These are phyloP conservation scores for Coemansia sp. DNA, from an alignment of 192 early-diverging fungal species.

Conservation along the genomic window DNA sequence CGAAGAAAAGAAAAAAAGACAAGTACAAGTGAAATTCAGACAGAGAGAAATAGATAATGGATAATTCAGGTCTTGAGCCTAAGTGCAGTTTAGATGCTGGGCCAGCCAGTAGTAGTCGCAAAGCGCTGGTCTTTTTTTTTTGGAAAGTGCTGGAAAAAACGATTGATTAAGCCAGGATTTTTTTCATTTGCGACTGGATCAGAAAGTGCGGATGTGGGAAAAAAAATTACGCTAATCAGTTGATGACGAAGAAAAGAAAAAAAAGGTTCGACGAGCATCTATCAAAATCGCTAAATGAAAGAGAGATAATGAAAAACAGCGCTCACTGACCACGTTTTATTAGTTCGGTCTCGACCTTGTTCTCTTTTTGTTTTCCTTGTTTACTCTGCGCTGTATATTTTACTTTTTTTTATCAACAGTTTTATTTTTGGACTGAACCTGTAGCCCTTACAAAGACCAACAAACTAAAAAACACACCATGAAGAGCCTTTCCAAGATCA, in stretches of 20 bases:
- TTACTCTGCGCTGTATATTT: slow-evolving; percentile 1
- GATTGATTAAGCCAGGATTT: background rate
- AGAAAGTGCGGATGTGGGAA: background rate
- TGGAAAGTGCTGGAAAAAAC: too few species aligned
- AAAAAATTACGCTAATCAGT: background rate
- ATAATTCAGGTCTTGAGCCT: background rate
- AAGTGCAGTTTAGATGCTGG: background rate
- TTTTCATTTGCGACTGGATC: background rate
- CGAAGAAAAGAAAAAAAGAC: background rate
- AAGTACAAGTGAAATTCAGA: slow-evolving; percentile 3
- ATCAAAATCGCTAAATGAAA: background rate
- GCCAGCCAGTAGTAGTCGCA: background rate
- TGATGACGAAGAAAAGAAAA: background rate
- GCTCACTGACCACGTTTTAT: background rate
- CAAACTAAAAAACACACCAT: slow-evolving; percentile 2
- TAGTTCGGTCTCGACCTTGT: background rate
- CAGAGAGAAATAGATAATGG: background rate
- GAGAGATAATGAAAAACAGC: background rate
- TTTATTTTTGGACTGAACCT: background rate
- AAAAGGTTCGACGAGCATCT: slow-evolving; percentile 10
- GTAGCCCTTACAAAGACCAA: background rate
- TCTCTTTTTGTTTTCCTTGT: slow-evolving; percentile 5
- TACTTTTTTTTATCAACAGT: background rate
- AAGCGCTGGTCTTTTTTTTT: background rate
- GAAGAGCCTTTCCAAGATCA: slow-evolving; percentile 51